Conservation (phyloP, 2,329 filamentous ascomycete genomes). For the Stemphylium vesicarium region DNA sequence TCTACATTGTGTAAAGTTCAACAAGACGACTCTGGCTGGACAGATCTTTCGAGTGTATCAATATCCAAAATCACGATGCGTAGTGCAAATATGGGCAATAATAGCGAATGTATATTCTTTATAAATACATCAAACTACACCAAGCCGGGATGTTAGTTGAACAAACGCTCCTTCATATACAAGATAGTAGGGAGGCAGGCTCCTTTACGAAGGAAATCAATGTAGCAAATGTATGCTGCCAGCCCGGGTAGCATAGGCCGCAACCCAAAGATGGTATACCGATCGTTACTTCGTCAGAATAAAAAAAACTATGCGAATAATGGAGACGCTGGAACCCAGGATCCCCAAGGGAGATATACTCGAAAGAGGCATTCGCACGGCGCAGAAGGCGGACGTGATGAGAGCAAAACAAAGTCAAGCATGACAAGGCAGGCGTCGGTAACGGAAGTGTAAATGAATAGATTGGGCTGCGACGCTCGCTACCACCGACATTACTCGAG, state of each 20-base stretch:
- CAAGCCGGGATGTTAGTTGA: conserved; percentile 12
- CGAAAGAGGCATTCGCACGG: too few species aligned
- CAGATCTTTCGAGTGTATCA: too few species aligned
- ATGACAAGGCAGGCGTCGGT: conserved; percentile 37
- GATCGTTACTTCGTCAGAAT: conserved; percentile 44
- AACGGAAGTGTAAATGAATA: conserved; percentile 39
- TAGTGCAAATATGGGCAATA: too few species aligned
- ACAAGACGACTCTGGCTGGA: too few species aligned
- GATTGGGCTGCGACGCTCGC: conserved; percentile 47
- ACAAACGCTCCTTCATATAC: conserved; percentile 5
- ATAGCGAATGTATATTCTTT: conserved; percentile 6
- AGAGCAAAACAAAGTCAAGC: conserved; percentile 25
- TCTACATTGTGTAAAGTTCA: too few species aligned
- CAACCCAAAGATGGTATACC: conserved; percentile 37
- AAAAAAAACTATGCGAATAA: conserved; percentile 25
- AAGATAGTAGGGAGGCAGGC: neutral
- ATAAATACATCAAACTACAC: conserved; percentile 3
- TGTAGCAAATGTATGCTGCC: conserved; percentile 29
- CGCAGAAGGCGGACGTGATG: conserved; percentile 5
- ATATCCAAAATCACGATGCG: too few species aligned
- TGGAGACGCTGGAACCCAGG: conserved; percentile 11
- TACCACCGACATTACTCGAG: conserved; percentile 45
- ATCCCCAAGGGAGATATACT: neutral
- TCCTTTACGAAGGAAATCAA: neutral
- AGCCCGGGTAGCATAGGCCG: conserved; percentile 21